Conservation (phyloP, 1,284 basidiomycete genomes). For the Erythrobasidium hasegawianum region DNA sequence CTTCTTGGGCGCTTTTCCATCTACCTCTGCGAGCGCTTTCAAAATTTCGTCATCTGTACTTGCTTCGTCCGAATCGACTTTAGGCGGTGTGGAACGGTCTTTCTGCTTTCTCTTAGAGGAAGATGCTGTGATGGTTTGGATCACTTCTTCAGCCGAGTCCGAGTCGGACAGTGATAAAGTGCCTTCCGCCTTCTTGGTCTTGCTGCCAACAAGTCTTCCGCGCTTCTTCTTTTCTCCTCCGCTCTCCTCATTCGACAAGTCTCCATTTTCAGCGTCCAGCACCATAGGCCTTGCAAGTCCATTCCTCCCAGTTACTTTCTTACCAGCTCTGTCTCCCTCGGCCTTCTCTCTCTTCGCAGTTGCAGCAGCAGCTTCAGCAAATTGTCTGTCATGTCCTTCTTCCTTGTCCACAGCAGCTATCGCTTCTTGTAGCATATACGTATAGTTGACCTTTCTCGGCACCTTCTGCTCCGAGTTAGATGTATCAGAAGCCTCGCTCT, state of each 20-base stretch:
- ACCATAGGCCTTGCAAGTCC: neutral
- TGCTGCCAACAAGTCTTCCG: neutral
- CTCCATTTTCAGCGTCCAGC: neutral
- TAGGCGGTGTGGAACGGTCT: neutral
- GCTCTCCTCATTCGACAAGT: neutral
- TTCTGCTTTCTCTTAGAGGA: constrained; percentile 25
- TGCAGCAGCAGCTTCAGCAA: too few relatives aligned
- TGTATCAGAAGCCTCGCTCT: too few relatives aligned
- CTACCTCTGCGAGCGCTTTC: neutral
- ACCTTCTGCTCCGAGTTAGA: too few relatives aligned
- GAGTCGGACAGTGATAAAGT: too few relatives aligned
- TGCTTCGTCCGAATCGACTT: neutral
- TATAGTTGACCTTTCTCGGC: too few relatives aligned
- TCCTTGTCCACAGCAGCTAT: too few relatives aligned
- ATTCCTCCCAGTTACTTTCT: too few relatives aligned
- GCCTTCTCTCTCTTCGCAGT: too few relatives aligned
- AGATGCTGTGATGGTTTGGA: neutral
- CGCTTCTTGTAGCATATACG: too few relatives aligned
- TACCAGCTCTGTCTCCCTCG: too few relatives aligned
- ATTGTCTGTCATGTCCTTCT: too few relatives aligned
- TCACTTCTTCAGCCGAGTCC: neutral
- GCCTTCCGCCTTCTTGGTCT: neutral
- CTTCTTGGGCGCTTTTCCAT: neutral
- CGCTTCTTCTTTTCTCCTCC: neutral
- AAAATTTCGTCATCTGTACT: neutral